Percentiles rank a stretch among this genome's conserved stretches.
Conservation (phyloP, 164 flowering plant species). For the Protea cynaroides region DNA sequence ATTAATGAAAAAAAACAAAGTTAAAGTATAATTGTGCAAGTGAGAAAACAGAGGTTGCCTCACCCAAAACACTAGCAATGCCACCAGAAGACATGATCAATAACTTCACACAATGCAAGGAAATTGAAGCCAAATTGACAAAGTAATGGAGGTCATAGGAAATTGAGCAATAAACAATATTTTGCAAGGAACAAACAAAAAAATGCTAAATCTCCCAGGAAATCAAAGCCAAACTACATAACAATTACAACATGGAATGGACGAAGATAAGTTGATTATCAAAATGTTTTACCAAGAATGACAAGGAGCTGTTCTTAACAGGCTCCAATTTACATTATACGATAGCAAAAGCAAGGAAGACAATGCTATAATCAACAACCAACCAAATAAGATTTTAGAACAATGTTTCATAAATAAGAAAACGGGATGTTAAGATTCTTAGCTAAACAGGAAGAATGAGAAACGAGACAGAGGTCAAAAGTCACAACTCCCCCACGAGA, state of each 20-base stretch:
- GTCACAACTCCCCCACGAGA: neutral
- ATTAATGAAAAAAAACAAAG: too few relatives aligned
- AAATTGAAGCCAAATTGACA: neutral
- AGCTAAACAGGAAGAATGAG: neutral
- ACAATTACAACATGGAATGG: neutral
- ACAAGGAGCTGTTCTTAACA: neutral
- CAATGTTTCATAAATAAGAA: neutral
- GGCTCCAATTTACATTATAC: too few relatives aligned
- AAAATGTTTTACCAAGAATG: neutral
- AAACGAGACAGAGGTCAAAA: neutral
- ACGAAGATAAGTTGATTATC: neutral
- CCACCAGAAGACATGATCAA: neutral
- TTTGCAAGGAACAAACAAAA: neutral
- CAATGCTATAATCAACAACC: neutral
- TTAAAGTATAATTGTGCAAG: neutral
- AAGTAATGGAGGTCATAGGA: neutral
- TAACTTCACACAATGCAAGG: neutral
- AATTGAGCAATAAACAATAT: neutral
- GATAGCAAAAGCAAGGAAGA: conserved; percentile 1
- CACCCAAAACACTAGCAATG: too few relatives aligned
- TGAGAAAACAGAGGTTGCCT: neutral
- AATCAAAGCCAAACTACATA: neutral
- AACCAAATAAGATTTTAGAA: neutral
- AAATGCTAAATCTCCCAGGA: neutral
- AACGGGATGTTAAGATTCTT: neutral